phyloP scores from a whole-genome alignment of 257 asterid species.

The Mitragyna speciosa region DNA sequence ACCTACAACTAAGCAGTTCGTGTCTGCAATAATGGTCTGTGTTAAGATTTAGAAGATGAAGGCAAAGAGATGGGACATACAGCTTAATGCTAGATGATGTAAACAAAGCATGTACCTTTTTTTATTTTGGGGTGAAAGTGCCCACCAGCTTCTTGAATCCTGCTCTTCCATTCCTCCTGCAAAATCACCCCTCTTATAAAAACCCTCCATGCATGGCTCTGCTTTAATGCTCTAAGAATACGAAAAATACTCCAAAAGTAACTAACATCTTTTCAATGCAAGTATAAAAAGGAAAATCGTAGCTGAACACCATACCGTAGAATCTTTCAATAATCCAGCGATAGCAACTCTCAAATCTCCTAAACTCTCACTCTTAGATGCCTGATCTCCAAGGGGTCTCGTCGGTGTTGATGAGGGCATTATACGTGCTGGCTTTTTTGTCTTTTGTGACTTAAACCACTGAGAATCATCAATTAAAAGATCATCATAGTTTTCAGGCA shows the following conservation, averaged over 20 bases:
- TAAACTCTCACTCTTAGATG: slow-evolving; percentile 53
- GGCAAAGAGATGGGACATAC: slow-evolving; percentile 22
- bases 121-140: slow-evolving; percentile 61
- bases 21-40: slow-evolving; percentile 45
- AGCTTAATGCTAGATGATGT: slow-evolving; percentile 17
- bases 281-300: background rate
- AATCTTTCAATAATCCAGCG: slow-evolving; percentile 48
- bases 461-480: slow-evolving; percentile 39
- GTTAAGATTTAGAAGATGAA: slow-evolving; percentile 13
- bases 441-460: slow-evolving; percentile 95
- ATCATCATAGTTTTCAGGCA: slow-evolving; percentile 9
- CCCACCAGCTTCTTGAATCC: slow-evolving; percentile 79
- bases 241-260: background rate
- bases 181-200: slow-evolving; percentile 20
- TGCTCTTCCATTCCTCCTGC: slow-evolving; percentile 69
- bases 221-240: background rate
- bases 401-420: slow-evolving; percentile 60
- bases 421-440: slow-evolving; percentile 63
- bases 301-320: slow-evolving; percentile 43
- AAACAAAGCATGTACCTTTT: slow-evolving; percentile 48
- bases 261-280: background rate
- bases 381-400: slow-evolving; percentile 41
- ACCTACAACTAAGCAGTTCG: slow-evolving; percentile 71
- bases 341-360: slow-evolving; percentile 64
- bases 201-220: background rate